These are phyloP conservation scores for Botrytis byssoidea DNA, from an alignment of 2,329 filamentous ascomycete species.

Conservation along the genomic window DNA sequence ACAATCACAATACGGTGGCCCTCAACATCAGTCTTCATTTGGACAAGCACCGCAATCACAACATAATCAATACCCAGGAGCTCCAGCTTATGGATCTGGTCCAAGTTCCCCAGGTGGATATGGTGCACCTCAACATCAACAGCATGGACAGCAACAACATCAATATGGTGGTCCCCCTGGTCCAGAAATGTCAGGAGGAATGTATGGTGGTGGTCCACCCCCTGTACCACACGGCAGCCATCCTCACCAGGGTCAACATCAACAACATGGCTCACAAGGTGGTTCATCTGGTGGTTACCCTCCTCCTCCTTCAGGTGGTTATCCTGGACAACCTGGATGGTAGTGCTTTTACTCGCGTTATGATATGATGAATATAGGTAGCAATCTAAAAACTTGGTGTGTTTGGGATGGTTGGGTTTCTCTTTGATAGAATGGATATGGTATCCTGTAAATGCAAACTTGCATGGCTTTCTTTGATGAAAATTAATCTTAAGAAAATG, in stretches of 20 bases:
- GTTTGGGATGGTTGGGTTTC: neutral
- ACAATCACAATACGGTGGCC: constrained; percentile 33
- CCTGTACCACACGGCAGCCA: constrained; percentile 18
- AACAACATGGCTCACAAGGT: constrained; percentile 20
- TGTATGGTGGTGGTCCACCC: constrained; percentile 16
- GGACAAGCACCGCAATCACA: constrained; percentile 24
- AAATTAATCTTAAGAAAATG: neutral
- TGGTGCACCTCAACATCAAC: constrained; percentile 14
- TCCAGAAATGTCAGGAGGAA: constrained; percentile 14
- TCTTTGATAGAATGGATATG: constrained; percentile 7
- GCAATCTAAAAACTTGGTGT: neutral
- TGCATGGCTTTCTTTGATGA: neutral
- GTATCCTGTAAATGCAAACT: constrained; percentile 18
- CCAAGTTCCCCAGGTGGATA: constrained; percentile 22
- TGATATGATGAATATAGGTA: constrained; percentile 4
- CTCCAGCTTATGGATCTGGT: constrained; percentile 24
- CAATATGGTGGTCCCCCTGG: constrained; percentile 13
- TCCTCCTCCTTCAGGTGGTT: constrained; percentile 13
- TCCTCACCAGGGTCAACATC: constrained; percentile 21
- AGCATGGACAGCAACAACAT: constrained; percentile 4
- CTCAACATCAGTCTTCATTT: constrained; percentile 32
- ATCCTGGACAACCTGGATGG: constrained; percentile 19
- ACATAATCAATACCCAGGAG: constrained; percentile 26
- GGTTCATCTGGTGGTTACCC: constrained; percentile 18
- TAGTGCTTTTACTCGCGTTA: constrained; percentile 6